Conservation (phyloP, 1,284 basidiomycete species). For the Apiotrichum sp. region DNA sequence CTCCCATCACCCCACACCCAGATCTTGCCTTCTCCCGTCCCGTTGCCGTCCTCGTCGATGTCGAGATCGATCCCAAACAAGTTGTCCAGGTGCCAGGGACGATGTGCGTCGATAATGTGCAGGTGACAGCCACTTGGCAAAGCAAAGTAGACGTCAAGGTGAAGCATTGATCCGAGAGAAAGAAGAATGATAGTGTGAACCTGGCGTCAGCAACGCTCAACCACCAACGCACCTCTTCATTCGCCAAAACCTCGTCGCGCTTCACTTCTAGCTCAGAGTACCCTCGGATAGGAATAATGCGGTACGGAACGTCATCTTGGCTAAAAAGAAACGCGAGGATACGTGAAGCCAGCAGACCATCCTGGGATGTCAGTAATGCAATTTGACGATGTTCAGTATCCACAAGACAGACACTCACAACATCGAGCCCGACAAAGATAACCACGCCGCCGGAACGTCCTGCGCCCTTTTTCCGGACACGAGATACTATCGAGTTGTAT, state of each 20-base stretch:
- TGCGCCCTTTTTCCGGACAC: slow-evolving; percentile 42
- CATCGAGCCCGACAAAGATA: slow-evolving; percentile 41
- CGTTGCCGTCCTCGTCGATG: slow-evolving; percentile 30
- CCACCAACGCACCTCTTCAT: slow-evolving; percentile 10
- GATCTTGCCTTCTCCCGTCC: slow-evolving; percentile 56
- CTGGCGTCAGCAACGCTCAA: slow-evolving; percentile 47
- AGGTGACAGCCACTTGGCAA: slow-evolving; percentile 54
- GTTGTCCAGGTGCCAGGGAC: slow-evolving; percentile 85
- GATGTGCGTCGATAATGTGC: slow-evolving; percentile 90
- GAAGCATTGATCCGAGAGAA: slow-evolving; percentile 85
- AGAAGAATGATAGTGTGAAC: slow-evolving; percentile 85
- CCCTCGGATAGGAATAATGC: slow-evolving; percentile 86
- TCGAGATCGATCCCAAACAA: slow-evolving; percentile 62
- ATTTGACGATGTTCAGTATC: background rate
- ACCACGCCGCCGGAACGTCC: slow-evolving; percentile 39
- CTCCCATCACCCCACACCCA: slow-evolving; percentile 84
- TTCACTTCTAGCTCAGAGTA: slow-evolving; percentile 65
- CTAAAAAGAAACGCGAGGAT: slow-evolving; percentile 86
- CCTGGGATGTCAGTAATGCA: slow-evolving; percentile 21
- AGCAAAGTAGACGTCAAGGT: slow-evolving; percentile 59
- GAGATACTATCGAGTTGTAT: slow-evolving; percentile 71
- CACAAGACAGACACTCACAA: slow-evolving; percentile 26
- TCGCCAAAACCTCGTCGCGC: slow-evolving; percentile 58
- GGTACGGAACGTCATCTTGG: slow-evolving; percentile 88
- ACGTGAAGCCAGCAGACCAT: slow-evolving; percentile 46